Percentiles rank a stretch among this genome's conserved stretches.
These are phyloP conservation scores for Plasmopara muralis DNA, from an alignment of 352 stramenopile species.

Conservation along the genomic window DNA sequence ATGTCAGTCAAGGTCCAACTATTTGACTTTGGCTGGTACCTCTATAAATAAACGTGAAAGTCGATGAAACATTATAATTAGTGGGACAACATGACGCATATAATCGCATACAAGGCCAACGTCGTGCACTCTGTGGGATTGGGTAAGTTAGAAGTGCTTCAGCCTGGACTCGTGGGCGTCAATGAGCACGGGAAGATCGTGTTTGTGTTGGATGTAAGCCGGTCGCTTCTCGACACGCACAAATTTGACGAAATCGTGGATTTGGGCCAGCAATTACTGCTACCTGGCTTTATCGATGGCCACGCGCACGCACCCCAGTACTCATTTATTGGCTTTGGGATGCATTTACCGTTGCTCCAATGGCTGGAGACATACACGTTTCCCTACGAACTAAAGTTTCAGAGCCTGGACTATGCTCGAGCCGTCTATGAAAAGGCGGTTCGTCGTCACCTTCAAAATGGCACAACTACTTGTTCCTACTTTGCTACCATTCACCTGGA, in stretches of 20 bases:
- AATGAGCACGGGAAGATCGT: conserved; percentile 20
- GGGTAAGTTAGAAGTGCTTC: conserved; percentile 48
- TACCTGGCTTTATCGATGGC: conserved; percentile 91
- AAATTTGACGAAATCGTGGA: conserved; percentile 57
- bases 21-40: too few species aligned
- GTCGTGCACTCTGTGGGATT: conserved; percentile 69
- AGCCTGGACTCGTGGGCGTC: conserved; percentile 55
- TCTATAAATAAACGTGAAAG: too few species aligned
- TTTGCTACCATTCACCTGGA: conserved; percentile 91
- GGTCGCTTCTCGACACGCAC: conserved; percentile 18
- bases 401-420: conserved; percentile 49
- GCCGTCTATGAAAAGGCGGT: conserved; percentile 88
- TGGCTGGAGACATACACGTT: conserved; percentile 95
- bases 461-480: conserved; percentile 93
- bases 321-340: conserved; percentile 89
- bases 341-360: conserved; percentile 89
- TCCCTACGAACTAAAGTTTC: conserved; percentile 84
- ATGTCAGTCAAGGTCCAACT: too few species aligned
- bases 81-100: conserved; percentile 8
- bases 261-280: conserved; percentile 68
- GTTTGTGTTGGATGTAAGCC: conserved; percentile 14
- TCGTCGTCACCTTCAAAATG: conserved; percentile 72
- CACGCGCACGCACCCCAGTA: conserved; percentile 94
- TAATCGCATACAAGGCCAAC: conserved; percentile 71
- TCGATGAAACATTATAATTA: too few species aligned